phyloP scores from a whole-genome alignment of 2,329 filamentous ascomycete genomes.

The Thielaviopsis musarum region DNA sequence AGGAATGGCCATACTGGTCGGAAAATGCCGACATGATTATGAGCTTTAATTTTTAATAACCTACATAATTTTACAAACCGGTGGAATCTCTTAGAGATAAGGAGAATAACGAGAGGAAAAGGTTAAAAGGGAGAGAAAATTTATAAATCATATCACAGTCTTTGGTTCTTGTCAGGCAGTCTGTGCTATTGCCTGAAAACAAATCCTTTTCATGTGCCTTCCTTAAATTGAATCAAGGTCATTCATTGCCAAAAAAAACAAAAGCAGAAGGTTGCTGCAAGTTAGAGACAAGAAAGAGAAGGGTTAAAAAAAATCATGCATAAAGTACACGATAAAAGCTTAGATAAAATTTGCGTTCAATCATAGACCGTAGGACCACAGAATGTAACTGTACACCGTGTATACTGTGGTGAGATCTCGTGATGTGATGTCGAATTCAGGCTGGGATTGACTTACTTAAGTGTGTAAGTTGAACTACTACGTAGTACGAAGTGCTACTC shows the following conservation, averaged over 20 bases:
- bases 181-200: not conserved
- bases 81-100: not conserved
- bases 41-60: not conserved
- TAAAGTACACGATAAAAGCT: too few relatives aligned
- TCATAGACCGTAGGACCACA: too few relatives aligned
- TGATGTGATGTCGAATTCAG: too few relatives aligned
- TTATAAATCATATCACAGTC: not conserved
- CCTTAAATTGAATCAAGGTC: not conserved
- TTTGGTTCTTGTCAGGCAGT: not conserved
- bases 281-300: too few relatives aligned
- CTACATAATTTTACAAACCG: not conserved
- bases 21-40: not conserved
- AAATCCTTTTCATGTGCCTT: not conserved
- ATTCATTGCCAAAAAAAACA: too few relatives aligned
- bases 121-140: not conserved
- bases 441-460: too few relatives aligned
- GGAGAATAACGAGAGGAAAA: not conserved
- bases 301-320: too few relatives aligned
- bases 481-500: too few relatives aligned
- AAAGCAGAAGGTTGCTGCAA: not conserved
- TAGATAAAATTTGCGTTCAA: too few relatives aligned
- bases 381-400: too few relatives aligned
- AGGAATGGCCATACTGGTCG: not conserved
- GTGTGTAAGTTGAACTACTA: too few relatives aligned
- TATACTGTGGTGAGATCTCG: too few relatives aligned